Evolutionary conservation across 2,329 filamentous ascomycete genomes (phyloP), one percentile per base, ranked within the genome.

Genomic region (Ceratocystis eucalypticola): DNA sequence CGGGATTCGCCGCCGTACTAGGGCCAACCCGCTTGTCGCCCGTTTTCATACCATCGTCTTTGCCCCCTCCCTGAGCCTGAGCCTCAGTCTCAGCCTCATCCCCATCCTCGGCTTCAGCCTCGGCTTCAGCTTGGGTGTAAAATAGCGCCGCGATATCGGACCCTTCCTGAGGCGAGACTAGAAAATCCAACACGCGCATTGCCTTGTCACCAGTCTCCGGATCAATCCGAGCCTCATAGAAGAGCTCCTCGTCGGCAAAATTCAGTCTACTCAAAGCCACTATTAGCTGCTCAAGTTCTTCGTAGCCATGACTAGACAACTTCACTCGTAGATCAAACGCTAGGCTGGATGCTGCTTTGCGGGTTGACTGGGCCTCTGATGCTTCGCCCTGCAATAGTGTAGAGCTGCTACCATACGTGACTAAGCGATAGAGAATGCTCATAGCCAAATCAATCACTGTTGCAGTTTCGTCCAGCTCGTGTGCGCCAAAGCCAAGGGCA

Each of bases 201-300:
- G 94, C 93, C 75, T 87, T 85, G 69, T 93, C 89, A 1, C 88
- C 84, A 0, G 91, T 89, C 69, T 90, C 89, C 33, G 87, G 83
- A 45, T 88, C 87, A 65, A 96, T 87, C 0, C 87, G 87, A 1
- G 80, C 79, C 75, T 96, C 91, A 33, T 95, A 80, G 10, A 94
- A 82, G 7, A 89, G 75, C 37, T 90, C 88, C 69, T 96, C 90
- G 62, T 86, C 84, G 5, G 85, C 87, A 74, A 96, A 96, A 0
- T 89, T 91, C n/a, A 97, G 77, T 53, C 93, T 78, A 0, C 90
- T 91, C 57, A 99, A 77, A 1, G 85, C 85, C 8, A 96, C 83
- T 0, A 95, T 78, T 71, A 95, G 93, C 64, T 91, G 91, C 72
- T 96, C 91, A 64, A 84, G 83, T 0, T 87, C 89, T 2, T 90